These are phyloP conservation scores for Vigna hirtella DNA, from an alignment of 306 rosid species.

Conservation along the genomic window DNA sequence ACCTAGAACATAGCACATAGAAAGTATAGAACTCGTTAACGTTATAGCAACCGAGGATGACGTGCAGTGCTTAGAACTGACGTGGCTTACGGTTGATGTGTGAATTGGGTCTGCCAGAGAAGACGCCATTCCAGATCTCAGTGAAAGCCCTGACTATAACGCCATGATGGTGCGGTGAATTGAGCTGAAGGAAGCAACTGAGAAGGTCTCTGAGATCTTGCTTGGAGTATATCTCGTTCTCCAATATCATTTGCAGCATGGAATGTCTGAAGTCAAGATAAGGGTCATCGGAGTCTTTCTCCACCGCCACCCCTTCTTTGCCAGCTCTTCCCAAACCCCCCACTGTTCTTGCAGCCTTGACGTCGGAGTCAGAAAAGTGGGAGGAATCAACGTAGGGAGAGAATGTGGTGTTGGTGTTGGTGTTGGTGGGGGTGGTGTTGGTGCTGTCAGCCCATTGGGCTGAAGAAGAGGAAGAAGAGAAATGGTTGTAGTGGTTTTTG, in stretches of 20 bases:
- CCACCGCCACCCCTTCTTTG: conserved; percentile 81
- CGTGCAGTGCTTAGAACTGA: conserved; percentile 47
- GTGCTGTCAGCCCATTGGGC: conserved; percentile 40
- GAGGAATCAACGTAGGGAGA: conserved; percentile 55
- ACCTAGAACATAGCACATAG: neutral
- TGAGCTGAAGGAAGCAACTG: conserved; percentile 83
- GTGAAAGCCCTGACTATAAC: conserved; percentile 85
- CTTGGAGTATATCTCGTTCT: conserved; percentile 88
- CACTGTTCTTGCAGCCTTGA: conserved; percentile 40
- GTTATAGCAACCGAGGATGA: neutral
- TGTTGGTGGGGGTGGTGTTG: conserved; percentile 39
- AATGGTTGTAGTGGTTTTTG: conserved; percentile 38
- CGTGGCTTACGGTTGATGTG: conserved; percentile 57
- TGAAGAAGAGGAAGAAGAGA: conserved; percentile 38
- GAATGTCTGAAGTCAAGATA: conserved; percentile 87
- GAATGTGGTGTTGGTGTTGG: conserved; percentile 50
- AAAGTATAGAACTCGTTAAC: conserved; percentile 24
- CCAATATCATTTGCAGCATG: conserved; percentile 94
- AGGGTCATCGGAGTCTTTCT: conserved; percentile 95
- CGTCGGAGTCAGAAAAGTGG: conserved; percentile 46
- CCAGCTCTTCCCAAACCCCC: conserved; percentile 74
- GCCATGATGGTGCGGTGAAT: conserved; percentile 81
- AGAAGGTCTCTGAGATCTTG: conserved; percentile 82
- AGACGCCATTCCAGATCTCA: conserved; percentile 92
- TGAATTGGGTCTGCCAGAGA: conserved; percentile 53